Percentiles rank a stretch among this genome's conserved stretches.
These are phyloP conservation scores for Tubosaeta sp. DNA, from an alignment of 768 basidiomycete genomes.

Conservation along the genomic window DNA sequence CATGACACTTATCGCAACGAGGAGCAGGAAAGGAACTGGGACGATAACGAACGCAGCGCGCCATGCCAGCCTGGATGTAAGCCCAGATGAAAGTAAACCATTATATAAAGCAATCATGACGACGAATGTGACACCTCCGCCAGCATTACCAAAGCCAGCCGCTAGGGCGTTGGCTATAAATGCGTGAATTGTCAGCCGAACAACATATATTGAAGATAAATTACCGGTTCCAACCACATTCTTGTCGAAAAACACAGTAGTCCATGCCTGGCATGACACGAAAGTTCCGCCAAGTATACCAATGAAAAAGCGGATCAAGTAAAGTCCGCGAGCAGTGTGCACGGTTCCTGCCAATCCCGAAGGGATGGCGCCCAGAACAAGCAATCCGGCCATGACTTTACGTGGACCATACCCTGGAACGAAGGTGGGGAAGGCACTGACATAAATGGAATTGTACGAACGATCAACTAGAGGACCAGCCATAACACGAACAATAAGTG, in stretches of 20 bases:
- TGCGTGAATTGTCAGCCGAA: slow-evolving; percentile 15
- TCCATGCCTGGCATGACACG: slow-evolving; percentile 59
- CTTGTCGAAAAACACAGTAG: slow-evolving; percentile 57
- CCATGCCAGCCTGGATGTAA: slow-evolving; percentile 46
- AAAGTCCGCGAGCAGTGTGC: slow-evolving; percentile 37
- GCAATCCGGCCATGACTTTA: slow-evolving; percentile 49
- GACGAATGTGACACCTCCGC: slow-evolving; percentile 49
- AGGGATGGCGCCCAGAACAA: slow-evolving; percentile 53
- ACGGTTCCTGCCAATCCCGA: slow-evolving; percentile 54
- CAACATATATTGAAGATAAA: background rate
- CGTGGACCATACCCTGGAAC: slow-evolving; percentile 43
- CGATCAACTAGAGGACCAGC: slow-evolving; percentile 50
- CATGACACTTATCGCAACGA: slow-evolving; percentile 37
- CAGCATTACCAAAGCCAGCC: slow-evolving; percentile 50
- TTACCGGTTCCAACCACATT: slow-evolving; percentile 36
- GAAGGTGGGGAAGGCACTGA: background rate
- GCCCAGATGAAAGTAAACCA: slow-evolving; percentile 32
- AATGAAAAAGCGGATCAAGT: slow-evolving; percentile 52
- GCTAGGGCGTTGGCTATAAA: slow-evolving; percentile 49
- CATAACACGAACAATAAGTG: slow-evolving; percentile 43
- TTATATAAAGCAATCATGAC: slow-evolving; percentile 54
- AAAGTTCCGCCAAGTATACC: slow-evolving; percentile 60
- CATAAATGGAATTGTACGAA: slow-evolving; percentile 7
- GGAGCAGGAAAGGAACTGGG: slow-evolving; percentile 50
- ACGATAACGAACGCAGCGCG: slow-evolving; percentile 51